Percentiles rank a stretch among this genome's conserved stretches.
phyloP scores from a whole-genome alignment of 2,329 filamentous ascomycete genomes.

The Microdochium paspali region DNA sequence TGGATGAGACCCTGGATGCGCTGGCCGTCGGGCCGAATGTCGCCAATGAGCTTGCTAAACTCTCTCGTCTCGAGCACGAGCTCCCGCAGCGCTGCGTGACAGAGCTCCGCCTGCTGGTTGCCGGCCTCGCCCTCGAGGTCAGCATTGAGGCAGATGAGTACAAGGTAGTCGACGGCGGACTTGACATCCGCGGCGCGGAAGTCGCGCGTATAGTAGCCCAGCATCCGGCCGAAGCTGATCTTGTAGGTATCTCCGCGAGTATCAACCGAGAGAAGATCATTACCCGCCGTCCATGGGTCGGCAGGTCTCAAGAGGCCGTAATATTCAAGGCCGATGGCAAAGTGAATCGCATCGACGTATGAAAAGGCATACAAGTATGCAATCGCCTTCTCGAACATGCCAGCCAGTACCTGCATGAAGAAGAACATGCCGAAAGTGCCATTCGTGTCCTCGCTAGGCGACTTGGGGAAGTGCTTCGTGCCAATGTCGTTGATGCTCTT shows the following conservation, averaged over 20 bases:
- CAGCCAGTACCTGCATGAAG: conserved; percentile 80
- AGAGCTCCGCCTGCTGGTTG: conserved; percentile 68
- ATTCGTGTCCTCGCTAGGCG: conserved; percentile 60
- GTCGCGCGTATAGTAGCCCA: conserved; percentile 91
- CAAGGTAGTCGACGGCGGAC: conserved; percentile 87
- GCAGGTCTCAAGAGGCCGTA: conserved; percentile 85
- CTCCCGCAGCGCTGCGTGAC: conserved; percentile 87
- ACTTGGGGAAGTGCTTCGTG: conserved; percentile 80
- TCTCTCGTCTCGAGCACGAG: conserved; percentile 94
- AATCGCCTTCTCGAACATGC: conserved; percentile 90
- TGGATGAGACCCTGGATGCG: conserved; percentile 84
- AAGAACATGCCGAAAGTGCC: conserved; percentile 86
- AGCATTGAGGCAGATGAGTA: conserved; percentile 82
- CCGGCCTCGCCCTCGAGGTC: conserved; percentile 70
- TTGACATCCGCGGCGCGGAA: conserved; percentile 87
- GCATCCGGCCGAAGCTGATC: conserved; percentile 87
- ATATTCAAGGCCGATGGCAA: conserved; percentile 79
- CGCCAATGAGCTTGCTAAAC: conserved; percentile 87
- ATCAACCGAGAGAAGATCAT: conserved; percentile 59
- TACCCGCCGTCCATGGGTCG: conserved; percentile 65
- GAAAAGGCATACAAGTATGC: conserved; percentile 87
- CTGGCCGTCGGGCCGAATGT: conserved; percentile 77
- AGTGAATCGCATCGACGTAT: conserved; percentile 90
- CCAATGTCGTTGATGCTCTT: conserved; percentile 81
- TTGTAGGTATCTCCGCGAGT: conserved; percentile 65